Conservation (phyloP, 768 basidiomycete genomes). For the Rickenella mellea region DNA sequence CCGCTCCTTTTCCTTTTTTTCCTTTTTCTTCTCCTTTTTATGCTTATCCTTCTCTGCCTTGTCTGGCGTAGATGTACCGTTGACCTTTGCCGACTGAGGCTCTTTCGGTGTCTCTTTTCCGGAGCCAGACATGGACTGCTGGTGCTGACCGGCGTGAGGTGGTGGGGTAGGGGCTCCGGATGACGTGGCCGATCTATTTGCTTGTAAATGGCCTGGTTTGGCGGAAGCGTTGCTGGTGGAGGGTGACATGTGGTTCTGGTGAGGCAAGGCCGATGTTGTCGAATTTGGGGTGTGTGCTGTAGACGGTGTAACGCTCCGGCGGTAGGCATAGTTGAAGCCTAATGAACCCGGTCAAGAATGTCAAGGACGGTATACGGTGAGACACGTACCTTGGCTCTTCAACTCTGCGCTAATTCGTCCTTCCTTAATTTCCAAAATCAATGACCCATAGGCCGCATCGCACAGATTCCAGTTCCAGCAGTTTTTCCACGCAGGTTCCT, state of each 20-base stretch:
- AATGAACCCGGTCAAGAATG: conserved; percentile 1
- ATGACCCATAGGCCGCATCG: conserved; percentile 86
- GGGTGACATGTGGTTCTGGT: conserved; percentile 13
- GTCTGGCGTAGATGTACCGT: conserved; percentile 31
- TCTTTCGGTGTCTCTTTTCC: conserved; percentile 26
- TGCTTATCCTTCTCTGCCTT: conserved; percentile 47
- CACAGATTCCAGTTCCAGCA: conserved; percentile 99
- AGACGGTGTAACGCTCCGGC: conserved; percentile 52
- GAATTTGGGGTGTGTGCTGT: conserved; percentile 54
- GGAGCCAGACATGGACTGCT: conserved; percentile 19
- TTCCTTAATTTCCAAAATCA: conserved; percentile 85
- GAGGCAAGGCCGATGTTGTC: conserved; percentile 40
- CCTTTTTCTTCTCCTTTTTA: conserved; percentile 56
- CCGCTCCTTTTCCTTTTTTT: conserved; percentile 47
- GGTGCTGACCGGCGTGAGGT: conserved; percentile 17
- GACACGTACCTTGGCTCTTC: conserved; percentile 72
- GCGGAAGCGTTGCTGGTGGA: conserved; percentile 15
- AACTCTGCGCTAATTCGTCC: conserved; percentile 88
- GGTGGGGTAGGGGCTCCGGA: conserved; percentile 24
- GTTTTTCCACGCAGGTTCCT: conserved; percentile 97
- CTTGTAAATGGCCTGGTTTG: conserved; percentile 14
- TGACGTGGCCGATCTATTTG: conserved; percentile 11
- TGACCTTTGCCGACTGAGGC: conserved; percentile 16
- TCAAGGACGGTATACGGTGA: background rate
- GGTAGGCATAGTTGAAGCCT: conserved; percentile 97